These are phyloP conservation scores for Kodamaea fungicola DNA, from an alignment of 1,139 yeast genomes.

Conservation along the genomic window DNA sequence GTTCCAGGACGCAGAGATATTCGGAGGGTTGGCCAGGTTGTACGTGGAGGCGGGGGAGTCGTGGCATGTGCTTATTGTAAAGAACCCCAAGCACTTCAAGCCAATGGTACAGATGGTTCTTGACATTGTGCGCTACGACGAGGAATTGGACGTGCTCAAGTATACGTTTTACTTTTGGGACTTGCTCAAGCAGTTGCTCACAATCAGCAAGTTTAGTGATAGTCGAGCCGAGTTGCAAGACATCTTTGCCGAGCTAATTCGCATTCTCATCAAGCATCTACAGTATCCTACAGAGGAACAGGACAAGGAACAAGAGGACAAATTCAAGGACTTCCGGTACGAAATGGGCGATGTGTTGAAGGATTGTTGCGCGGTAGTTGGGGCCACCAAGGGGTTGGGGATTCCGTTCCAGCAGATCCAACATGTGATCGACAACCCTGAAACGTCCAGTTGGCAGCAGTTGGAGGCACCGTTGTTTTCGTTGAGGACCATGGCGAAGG, in stretches of 20 bases:
- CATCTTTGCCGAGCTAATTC: constrained; percentile 60
- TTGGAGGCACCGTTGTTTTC: constrained; percentile 89
- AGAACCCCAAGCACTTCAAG: constrained; percentile 65
- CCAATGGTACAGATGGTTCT: constrained; percentile 75
- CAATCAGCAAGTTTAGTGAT: constrained; percentile 58
- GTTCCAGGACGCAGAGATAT: constrained; percentile 64
- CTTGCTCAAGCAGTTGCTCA: constrained; percentile 67
- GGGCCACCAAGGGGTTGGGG: constrained; percentile 63
- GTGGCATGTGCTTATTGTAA: constrained; percentile 87
- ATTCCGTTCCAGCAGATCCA: constrained; percentile 59
- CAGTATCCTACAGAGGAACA: constrained; percentile 65
- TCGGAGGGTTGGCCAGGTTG: constrained; percentile 70
- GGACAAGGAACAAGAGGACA: constrained; percentile 82
- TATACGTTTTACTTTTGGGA: constrained; percentile 95
- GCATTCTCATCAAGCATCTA: constrained; percentile 67
- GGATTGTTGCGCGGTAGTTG: constrained; percentile 90
- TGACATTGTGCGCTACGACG: constrained; percentile 58
- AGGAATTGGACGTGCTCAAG: constrained; percentile 83
- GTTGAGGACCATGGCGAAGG: constrained; percentile 93
- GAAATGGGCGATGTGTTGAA: constrained; percentile 96
- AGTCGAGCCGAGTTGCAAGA: constrained; percentile 59
- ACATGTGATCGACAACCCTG: constrained; percentile 31
- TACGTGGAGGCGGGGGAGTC: constrained; percentile 94
- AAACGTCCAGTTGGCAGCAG: constrained; percentile 65
- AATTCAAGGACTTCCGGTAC: constrained; percentile 88